Base-by-base conservation (phyloP, 129 eudicot genomes). In the Solidago caesia region DNA sequence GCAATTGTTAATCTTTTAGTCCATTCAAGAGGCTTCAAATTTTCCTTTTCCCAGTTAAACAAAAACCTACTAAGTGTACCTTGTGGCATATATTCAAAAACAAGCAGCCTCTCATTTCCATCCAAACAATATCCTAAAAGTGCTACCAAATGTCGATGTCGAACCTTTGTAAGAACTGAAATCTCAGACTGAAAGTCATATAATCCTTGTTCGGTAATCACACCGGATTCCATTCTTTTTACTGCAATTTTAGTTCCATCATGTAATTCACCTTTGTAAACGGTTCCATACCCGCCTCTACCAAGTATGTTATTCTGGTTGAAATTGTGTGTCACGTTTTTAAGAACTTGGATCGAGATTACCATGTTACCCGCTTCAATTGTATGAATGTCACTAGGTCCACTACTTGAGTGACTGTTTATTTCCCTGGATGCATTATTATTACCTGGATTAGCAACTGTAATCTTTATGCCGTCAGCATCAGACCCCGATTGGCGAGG, bases 181-280 rank as follows among this genome's bases (percentile, higher is more conserved):
- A 95, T 95, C 72, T 95, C 99, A 14, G 92, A 82, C 15, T 80
- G 85, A 39, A 95, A 95, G 48, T 95, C 97, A 62, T 85, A 89
- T 81, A 89, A 77, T 1, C 91, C 97, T 46, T 91, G 91, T 82
- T 65, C 86, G 76, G 86, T 84, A 72, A 86, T 75, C 6, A 82
- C 85, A 12, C 97, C 89, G 1, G 90, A 78, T 78, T 95, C 99
- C 99, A 95, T 95, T 72, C 99, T 79, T 44, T 94, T 95, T 44
- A 95, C 99, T 0, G 99, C 99, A 29, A 95, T 88, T 42, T 85
- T 82, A 8, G 96, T 88, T n/a, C 99, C 99, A 43, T 91, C 99
- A 2, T 88, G 96, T 75, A 95, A 76, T 61, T 91, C 99, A n/a
- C 99, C 97, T 77, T 91, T 88, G 71, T 95, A 95, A 61, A 91